Evolutionary conservation across 1,284 basidiomycete genomes (phyloP).

Genomic region (Papiliotrema laurentii): DNA sequence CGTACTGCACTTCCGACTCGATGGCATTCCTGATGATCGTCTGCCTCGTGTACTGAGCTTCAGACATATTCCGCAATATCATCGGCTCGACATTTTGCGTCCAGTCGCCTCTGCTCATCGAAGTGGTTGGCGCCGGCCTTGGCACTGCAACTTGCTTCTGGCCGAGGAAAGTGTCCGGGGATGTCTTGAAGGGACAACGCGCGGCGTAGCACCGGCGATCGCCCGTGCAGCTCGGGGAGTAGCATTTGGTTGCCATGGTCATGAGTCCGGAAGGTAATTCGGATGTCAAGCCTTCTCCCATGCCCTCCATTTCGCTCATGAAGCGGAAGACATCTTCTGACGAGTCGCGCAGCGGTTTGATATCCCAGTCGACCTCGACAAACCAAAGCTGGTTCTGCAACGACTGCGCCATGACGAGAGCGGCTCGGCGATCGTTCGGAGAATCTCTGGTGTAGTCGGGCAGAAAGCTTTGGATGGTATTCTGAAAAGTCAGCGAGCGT

Average conservation of each 20-base stretch:
- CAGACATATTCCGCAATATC: conserved; percentile 63
- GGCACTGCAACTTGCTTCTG: conserved; percentile 1
- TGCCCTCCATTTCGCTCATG: conserved; percentile 73
- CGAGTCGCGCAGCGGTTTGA: conserved; percentile 74
- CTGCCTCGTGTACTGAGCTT: conserved; percentile 78
- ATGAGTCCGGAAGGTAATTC: conserved; percentile 67
- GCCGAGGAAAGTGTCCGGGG: conserved; percentile 31
- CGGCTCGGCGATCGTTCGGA: conserved; percentile 68
- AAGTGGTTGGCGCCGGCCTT: conserved; percentile 4
- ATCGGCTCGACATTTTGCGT: conserved; percentile 63
- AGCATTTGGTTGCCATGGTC: conserved; percentile 65
- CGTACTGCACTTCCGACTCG: conserved; percentile 82
- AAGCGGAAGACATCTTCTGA: conserved; percentile 97
- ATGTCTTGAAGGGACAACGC: conserved; percentile 64
- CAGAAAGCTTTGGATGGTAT: conserved; percentile 74
- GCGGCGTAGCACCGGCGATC: conserved; percentile 55
- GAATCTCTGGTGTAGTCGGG: conserved; percentile 67
- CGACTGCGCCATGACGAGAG: conserved; percentile 78
- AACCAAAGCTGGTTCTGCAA: conserved; percentile 91
- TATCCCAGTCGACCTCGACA: conserved; percentile 95
- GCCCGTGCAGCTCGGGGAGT: conserved; percentile 51
- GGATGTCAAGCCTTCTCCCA: conserved; percentile 57
- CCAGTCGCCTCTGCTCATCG: conserved; percentile 61
- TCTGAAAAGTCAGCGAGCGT: conserved; percentile 49
- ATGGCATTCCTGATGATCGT: conserved; percentile 88